Evolutionary conservation across 192 early-diverging fungal species (phyloP), one percentile per base, ranked within the genome.

Genomic region (Spinellus fusiger): DNA sequence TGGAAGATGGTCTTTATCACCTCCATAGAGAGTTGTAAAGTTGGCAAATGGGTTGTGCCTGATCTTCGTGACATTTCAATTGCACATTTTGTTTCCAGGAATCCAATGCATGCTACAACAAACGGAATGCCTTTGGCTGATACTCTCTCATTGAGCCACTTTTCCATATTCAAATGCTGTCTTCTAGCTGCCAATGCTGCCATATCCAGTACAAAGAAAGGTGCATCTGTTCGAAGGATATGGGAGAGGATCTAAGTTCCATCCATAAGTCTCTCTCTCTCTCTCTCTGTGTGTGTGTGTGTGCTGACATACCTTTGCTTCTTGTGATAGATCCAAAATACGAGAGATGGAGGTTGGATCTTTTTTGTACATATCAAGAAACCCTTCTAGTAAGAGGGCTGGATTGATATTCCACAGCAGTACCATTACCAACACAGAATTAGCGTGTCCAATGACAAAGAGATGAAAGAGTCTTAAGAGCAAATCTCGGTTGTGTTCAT

Each of bases 81-180:
- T 6, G 62, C 63, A 12, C 86, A 69, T 58, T 92, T 90, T 25
- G 84, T 77, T 44, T 76, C 80, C 32, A 93, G 68, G 67, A 88
- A 93, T 15, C 90, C 88, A n/a, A 94, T 68, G 64, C 88, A 91
- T 0, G 84, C 83, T 20, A 72, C 68, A 49, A 86, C 50, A 71
- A 94, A 91, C 9, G 64, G 33, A 37, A 82, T 78, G 4, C 83
- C 82, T 40, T 85, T 75, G 6, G 80, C 71, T 6, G 66, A 65
- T 8, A 93, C 69, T 37, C 82, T 80, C 38, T 89, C 88, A 44
- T 75, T 74, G 10, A 94, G 60, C 90, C 90, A 94, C 69, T 91
- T 92, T 54, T 94, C 92, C 6, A 94, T 55, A 60, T 89, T 92
- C 3, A 94, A 61, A 48, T 83, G 86, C 35, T 92, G 86, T 38